phyloP scores from a whole-genome alignment of 2,329 filamentous ascomycete genomes.

The Colletotrichum plurivorum region DNA sequence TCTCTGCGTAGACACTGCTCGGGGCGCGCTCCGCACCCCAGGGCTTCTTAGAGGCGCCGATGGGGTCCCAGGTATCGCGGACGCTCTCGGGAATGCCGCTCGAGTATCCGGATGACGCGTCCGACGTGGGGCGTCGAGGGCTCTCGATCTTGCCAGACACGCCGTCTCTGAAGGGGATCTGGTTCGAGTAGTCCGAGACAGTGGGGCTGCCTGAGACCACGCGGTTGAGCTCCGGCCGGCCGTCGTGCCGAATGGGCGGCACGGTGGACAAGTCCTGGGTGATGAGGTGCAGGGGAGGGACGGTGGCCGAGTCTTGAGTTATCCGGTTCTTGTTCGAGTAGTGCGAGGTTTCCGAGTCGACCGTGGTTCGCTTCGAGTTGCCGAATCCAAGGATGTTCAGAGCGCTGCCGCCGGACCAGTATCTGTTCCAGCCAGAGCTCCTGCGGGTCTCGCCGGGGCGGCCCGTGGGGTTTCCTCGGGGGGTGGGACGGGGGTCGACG shows the following conservation, averaged over 20 bases:
- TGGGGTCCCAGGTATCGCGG: constrained; percentile 69
- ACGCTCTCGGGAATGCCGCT: constrained; percentile 77
- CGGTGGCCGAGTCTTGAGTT: constrained; percentile 77
- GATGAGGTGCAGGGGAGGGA: constrained; percentile 74
- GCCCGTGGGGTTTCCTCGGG: constrained; percentile 47
- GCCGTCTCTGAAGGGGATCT: constrained; percentile 67
- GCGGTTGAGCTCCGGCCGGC: constrained; percentile 72
- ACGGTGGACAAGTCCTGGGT: constrained; percentile 78
- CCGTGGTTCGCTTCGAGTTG: constrained; percentile 62
- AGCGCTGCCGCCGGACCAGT: constrained; percentile 82
- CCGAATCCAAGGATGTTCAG: constrained; percentile 76
- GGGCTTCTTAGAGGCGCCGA: constrained; percentile 54
- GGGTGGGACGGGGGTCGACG: constrained; percentile 53
- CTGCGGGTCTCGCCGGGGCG: constrained; percentile 63
- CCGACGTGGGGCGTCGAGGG: constrained; percentile 61
- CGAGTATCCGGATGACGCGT: constrained; percentile 70
- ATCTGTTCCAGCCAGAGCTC: constrained; percentile 83
- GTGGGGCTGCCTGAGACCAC: constrained; percentile 80
- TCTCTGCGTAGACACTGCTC: constrained; percentile 66
- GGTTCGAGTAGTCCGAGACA: constrained; percentile 70
- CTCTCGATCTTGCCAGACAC: constrained; percentile 73
- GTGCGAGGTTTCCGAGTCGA: constrained; percentile 70
- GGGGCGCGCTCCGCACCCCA: constrained; percentile 67
- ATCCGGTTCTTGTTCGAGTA: constrained; percentile 67
- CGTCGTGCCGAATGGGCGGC: constrained; percentile 76